Evolutionary conservation across 2,329 filamentous ascomycete genomes (phyloP), one percentile per base, ranked within the genome.

Genomic region (Diaporthe citriasiana): DNA sequence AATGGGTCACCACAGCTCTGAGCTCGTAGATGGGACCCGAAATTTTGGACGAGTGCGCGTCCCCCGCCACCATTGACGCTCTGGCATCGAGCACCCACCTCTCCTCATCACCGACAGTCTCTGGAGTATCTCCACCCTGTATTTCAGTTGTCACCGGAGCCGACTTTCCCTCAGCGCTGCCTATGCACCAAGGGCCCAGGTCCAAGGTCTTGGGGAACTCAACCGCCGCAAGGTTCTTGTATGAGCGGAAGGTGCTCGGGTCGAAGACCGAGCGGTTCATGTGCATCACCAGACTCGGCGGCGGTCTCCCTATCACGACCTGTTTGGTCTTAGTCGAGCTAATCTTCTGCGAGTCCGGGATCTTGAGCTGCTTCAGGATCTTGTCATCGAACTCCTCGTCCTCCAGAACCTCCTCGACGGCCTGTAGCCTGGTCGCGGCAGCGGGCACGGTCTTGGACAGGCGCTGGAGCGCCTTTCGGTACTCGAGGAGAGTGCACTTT

Each of bases 201-300:
- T 98, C 93, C 25, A 98, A 84, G 0, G 85, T 85, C 75, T 87
- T 87, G 0, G 95, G 95, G 78, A 98, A 98, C 30, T 87, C 87
- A 25, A 99, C 93, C 0, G 89, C 87, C 0, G 95, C 93, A 45
- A 91, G 90, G 78, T 98, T 98, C 83, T 98, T 98, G 79, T 90
- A 92, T 82, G 95, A 90, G 74, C 90, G 86, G 7, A 95, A 94
- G 0, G 94, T 97, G 66, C 86, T 87, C 77, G 97, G 95, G 78
- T 98, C 93, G 78, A 98, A 98, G 0, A 97, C 90, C 68, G 95
- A 98, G 53, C 97, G 91, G 80, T 98, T 98, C 81, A 98, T 89
- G 81, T 99, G 97, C 12, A 98, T 87, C 0, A 92, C 93, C 19
- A 99, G 86, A 72, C 93, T 94, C 76, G 92, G 91, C 1, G 97